phyloP scores from a whole-genome alignment of 2,329 filamentous ascomycete genomes.

The Pseudogymnoascus sp. region DNA sequence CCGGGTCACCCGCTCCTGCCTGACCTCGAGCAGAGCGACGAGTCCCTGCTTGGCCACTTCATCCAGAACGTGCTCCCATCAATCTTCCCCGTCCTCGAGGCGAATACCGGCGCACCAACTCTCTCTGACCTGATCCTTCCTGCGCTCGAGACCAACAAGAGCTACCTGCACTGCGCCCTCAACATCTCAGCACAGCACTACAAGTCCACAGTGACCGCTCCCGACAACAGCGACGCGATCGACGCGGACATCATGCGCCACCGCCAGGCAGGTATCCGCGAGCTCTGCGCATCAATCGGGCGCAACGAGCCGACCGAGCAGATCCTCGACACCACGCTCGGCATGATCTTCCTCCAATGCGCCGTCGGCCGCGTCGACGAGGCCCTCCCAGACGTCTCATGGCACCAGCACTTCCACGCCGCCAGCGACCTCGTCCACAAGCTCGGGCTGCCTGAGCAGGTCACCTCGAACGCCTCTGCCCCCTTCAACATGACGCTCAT shows the following conservation, averaged over 20 bases:
- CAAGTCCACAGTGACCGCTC: constrained; percentile 57
- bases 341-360: constrained; percentile 94
- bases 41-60: constrained; percentile 82
- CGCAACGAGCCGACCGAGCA: constrained; percentile 74
- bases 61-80: constrained; percentile 77
- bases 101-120: constrained; percentile 76
- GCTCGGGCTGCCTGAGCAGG: constrained; percentile 61
- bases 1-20: neutral
- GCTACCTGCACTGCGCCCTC: constrained; percentile 90
- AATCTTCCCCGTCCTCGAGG: constrained; percentile 87
- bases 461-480: constrained; percentile 33
- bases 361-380: constrained; percentile 82
- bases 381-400: constrained; percentile 80
- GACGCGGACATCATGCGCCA: constrained; percentile 90
- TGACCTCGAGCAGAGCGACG: constrained; percentile 79
- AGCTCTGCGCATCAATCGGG: constrained; percentile 73
- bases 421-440: constrained; percentile 77
- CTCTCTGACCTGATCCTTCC: constrained; percentile 76
- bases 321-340: constrained; percentile 85
- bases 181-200: constrained; percentile 88
- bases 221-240: constrained; percentile 60
- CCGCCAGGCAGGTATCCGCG: constrained; percentile 76
- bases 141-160: constrained; percentile 82
- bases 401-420: constrained; percentile 95
- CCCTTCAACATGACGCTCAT: constrained; percentile 94